Evolutionary conservation across 2,329 filamentous ascomycete genomes (phyloP).

Genomic region (Microthyrium microscopicum): DNA sequence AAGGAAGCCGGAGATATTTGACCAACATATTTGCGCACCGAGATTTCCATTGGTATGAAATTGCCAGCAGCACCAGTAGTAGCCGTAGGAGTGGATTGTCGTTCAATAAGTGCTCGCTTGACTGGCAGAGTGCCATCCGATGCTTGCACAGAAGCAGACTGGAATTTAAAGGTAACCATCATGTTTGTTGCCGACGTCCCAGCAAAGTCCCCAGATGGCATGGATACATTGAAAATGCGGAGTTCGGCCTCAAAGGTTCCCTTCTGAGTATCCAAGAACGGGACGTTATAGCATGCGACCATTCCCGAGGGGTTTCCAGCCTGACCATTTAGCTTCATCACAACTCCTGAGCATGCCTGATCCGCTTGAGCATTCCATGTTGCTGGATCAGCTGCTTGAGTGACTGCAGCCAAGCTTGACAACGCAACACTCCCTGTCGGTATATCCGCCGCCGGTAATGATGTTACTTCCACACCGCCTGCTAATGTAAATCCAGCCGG

Average conservation of each 20-base stretch:
- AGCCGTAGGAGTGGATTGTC: slow-evolving; percentile 7
- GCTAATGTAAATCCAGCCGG: slow-evolving; percentile 7
- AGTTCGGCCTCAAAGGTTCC: slow-evolving; percentile 65
- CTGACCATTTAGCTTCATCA: slow-evolving; percentile 36
- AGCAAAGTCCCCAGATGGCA: slow-evolving; percentile 33
- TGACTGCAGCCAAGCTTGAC: slow-evolving; percentile 4
- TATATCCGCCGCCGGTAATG: neutral
- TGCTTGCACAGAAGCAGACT: slow-evolving; percentile 24
- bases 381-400: slow-evolving; percentile 2
- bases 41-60: slow-evolving; percentile 26
- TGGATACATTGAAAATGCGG: slow-evolving; percentile 52
- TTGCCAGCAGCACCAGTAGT: slow-evolving; percentile 7
- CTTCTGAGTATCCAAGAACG: slow-evolving; percentile 47
- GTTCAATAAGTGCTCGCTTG: slow-evolving; percentile 13
- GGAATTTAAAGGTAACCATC: slow-evolving; percentile 25
- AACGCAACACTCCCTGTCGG: neutral
- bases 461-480: slow-evolving; percentile 5
- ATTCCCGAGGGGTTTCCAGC: slow-evolving; percentile 60
- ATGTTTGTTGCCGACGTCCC: slow-evolving; percentile 23
- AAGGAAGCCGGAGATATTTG: slow-evolving; percentile 45
- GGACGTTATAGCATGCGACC: slow-evolving; percentile 69
- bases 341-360: slow-evolving; percentile 40
- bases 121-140: slow-evolving; percentile 18
- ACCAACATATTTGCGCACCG: slow-evolving; percentile 52
- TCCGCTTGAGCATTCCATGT: slow-evolving; percentile 21